Base-by-base conservation (phyloP, 495 filamentous ascomycete species). In the Podospora bellae-mahoneyi region DNA sequence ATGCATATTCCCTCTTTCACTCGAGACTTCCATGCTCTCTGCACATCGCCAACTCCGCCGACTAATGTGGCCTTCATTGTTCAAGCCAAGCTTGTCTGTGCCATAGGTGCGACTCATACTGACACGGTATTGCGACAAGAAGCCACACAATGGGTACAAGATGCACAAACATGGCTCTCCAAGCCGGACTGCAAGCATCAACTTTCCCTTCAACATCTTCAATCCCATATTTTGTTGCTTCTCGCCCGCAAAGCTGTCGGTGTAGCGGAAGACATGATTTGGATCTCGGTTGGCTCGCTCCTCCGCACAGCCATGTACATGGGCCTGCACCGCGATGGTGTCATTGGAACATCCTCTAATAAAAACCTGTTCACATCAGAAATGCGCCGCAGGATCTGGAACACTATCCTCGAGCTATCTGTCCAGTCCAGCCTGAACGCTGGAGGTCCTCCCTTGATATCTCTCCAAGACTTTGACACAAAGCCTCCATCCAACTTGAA, bases 321-420 rank as follows among this genome's bases (percentile, higher is more conserved):
- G 70, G 74, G 74, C 32, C 30, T 76, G 23, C 74, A 76, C 48
- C 55, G 73, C 1, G 73, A 76, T 18, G 65, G 72, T 1, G 56
- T 74, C 0, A 66, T 69, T 7, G 39, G 39, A 10, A 71, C 72
- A 0, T 68, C 30, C 62, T 69, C 72, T 6, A 73, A 27, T 13
- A 72, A 66, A 28, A 69, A 65, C 2, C 34, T 75, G 18, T 81
- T 86, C 60, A 80, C 78, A 32, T 79, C 83, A 54, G 87, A 90
- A 71, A 86, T 89, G 80, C 83, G 85, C n/a, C 78, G 85, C 39
- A 81, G 87, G 26, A 75, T 90, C 16, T 90, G 87, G 87, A 84
- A 82, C n/a, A 87, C 87, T 1, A 85, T 88, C 23, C 68, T 90
- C 3, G 86, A 89, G 71, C 66, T 88, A 15, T 76, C 80, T 4